These are phyloP conservation scores for Penicillium sp. DNA, from an alignment of 2,329 filamentous ascomycete genomes.

Conservation along the genomic window DNA sequence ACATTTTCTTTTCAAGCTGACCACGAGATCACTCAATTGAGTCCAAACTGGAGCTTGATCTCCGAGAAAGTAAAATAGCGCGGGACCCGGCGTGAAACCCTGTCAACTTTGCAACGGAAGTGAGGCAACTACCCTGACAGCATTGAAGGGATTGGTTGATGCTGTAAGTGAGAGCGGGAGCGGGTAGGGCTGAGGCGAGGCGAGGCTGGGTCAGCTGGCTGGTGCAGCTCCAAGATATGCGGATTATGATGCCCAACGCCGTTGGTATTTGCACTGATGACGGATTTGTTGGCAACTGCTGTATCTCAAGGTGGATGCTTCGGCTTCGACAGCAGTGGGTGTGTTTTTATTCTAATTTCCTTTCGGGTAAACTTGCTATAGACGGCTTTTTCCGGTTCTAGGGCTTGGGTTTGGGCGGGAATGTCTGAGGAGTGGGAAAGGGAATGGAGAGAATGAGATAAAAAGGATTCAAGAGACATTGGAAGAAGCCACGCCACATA, in stretches of 20 bases:
- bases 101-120: slow-evolving; percentile 13
- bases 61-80: slow-evolving; percentile 5
- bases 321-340: background rate
- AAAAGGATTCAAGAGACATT: slow-evolving; percentile 8
- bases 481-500: slow-evolving; percentile 16
- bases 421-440: background rate
- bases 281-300: slow-evolving; percentile 1
- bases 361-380: background rate
- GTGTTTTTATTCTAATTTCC: background rate
- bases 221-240: slow-evolving; percentile 10
- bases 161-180: background rate
- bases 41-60: background rate
- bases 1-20: slow-evolving; percentile 32
- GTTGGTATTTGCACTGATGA: background rate
- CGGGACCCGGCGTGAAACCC: slow-evolving; percentile 10
- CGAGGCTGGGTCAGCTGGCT: background rate
- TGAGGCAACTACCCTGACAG: slow-evolving; percentile 19
- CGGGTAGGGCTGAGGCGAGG: slow-evolving; percentile 21
- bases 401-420: background rate
- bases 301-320: background rate
- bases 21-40: background rate
- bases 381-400: background rate
- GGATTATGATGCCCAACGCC: slow-evolving; percentile 23
- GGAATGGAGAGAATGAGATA: slow-evolving; percentile 3
- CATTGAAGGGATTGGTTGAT: slow-evolving; percentile 23